phyloP scores from a whole-genome alignment of 345 rosid species.

The Populus ilicifolia region DNA sequence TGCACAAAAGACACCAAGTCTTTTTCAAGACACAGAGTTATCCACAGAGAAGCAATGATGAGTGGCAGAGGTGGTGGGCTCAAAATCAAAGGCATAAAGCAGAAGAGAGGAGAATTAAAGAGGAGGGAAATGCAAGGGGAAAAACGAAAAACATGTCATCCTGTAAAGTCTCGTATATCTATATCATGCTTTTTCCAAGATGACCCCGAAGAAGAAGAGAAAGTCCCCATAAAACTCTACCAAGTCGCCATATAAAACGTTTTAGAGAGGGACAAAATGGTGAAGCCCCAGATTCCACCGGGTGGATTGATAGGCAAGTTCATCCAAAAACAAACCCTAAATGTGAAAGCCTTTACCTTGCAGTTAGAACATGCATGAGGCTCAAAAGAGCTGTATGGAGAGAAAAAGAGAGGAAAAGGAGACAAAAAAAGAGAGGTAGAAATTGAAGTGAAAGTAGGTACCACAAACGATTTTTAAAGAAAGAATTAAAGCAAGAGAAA shows the following conservation, averaged over 20 bases:
- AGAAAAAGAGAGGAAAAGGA: not conserved
- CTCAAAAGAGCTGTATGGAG: conserved; percentile 28
- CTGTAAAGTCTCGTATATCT: not conserved
- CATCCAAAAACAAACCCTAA: not conserved
- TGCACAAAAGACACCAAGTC: conserved; percentile 11
- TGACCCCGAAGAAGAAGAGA: not conserved
- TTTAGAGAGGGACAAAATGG: conserved; percentile 25
- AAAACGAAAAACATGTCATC: not conserved
- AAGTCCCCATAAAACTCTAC: not conserved
- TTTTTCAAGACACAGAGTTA: not conserved
- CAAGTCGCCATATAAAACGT: not conserved
- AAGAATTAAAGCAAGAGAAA: not conserved
- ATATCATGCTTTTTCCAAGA: not conserved
- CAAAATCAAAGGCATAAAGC: conserved; percentile 9
- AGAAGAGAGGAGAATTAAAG: not conserved
- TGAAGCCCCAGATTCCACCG: conserved; percentile 16
- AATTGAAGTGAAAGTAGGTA: conserved; percentile 33
- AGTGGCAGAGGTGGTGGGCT: conserved; percentile 30
- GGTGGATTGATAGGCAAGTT: conserved; percentile 21
- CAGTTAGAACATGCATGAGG: not conserved
- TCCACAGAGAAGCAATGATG: conserved; percentile 25
- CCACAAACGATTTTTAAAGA: conserved; percentile 26
- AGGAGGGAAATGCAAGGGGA: not conserved
- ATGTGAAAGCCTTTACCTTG: not conserved
- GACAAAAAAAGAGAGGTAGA: conserved; percentile 63